Evolutionary conservation across 352 stramenopile species (phyloP).

Genomic region (Phytophthora pisi): DNA sequence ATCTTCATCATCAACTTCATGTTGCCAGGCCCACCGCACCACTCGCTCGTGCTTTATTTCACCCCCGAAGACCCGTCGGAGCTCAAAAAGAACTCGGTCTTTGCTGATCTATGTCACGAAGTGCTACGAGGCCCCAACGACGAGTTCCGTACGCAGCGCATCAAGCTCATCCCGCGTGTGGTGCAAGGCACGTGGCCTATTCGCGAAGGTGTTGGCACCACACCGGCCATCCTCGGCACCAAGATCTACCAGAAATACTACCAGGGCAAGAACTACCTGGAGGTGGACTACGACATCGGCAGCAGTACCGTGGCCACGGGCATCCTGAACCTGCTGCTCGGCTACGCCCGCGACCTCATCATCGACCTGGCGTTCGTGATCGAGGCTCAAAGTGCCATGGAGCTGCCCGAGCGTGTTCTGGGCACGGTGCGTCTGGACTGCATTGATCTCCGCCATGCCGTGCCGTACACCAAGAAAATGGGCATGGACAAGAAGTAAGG

Average conservation of each 20-base stretch:
- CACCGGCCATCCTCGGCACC: conserved; percentile 89
- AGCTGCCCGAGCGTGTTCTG: conserved; percentile 80
- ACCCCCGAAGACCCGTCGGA: conserved; percentile 65
- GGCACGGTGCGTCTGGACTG: conserved; percentile 72
- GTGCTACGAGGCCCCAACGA: conserved; percentile 61
- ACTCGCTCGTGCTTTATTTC: conserved; percentile 85
- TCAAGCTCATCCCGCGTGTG: conserved; percentile 92
- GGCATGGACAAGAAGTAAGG: conserved; percentile 35
- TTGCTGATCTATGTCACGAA: conserved; percentile 72
- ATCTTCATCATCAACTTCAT: conserved; percentile 88
- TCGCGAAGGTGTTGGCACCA: conserved; percentile 85
- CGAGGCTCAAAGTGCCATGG: conserved; percentile 66
- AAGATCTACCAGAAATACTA: conserved; percentile 89
- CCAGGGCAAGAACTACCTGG: conserved; percentile 67
- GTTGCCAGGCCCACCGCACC: conserved; percentile 65
- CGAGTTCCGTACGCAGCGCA: conserved; percentile 75
- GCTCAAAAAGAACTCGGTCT: conserved; percentile 70
- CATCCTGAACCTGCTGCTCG: conserved; percentile 75
- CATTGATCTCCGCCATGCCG: conserved; percentile 64
- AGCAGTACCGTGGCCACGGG: conserved; percentile 75
- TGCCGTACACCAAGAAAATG: conserved; percentile 44
- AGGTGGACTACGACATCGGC: conserved; percentile 82
- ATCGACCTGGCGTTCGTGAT: conserved; percentile 88
- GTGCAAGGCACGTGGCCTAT: conserved; percentile 92
- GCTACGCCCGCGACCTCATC: conserved; percentile 70